These are phyloP conservation scores for Rutstroemia sydowiana DNA, from an alignment of 2,329 filamentous ascomycete species.

Conservation along the genomic window DNA sequence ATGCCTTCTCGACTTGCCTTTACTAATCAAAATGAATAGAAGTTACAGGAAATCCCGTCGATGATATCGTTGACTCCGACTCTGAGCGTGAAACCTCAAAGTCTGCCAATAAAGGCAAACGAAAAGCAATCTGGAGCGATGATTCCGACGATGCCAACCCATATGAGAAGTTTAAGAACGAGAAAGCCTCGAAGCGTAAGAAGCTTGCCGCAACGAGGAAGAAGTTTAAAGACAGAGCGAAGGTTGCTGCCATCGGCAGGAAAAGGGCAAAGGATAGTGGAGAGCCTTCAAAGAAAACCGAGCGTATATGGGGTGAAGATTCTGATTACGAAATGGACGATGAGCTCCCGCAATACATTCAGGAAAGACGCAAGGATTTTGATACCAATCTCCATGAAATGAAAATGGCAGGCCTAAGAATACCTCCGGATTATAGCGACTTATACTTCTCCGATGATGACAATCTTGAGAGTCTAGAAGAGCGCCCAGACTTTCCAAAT, in stretches of 20 bases:
- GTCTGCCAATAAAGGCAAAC: slow-evolving; percentile 18
- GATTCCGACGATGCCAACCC: slow-evolving; percentile 41
- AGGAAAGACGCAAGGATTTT: slow-evolving; percentile 60
- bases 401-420: slow-evolving; percentile 59
- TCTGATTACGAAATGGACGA: slow-evolving; percentile 28
- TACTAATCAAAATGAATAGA: slow-evolving; percentile 11
- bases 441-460: slow-evolving; percentile 71
- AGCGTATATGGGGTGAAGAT: slow-evolving; percentile 24
- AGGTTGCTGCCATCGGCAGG: slow-evolving; percentile 28
- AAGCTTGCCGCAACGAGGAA: slow-evolving; percentile 41
- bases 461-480: slow-evolving; percentile 50
- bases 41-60: slow-evolving; percentile 14
- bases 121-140: slow-evolving; percentile 32
- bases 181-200: slow-evolving; percentile 47
- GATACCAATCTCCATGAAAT: slow-evolving; percentile 53
- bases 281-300: slow-evolving; percentile 16
- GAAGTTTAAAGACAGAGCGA: slow-evolving; percentile 37
- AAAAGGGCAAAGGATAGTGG: slow-evolving; percentile 22
- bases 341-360: slow-evolving; percentile 63
- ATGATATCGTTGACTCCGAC: slow-evolving; percentile 12
- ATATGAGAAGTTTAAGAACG: slow-evolving; percentile 58
- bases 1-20: background rate
- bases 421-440: slow-evolving; percentile 71
- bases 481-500: slow-evolving; percentile 61
- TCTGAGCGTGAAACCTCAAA: slow-evolving; percentile 19